Conservation (phyloP, 352 stramenopile species). For the Elongisporangium anandrum region DNA sequence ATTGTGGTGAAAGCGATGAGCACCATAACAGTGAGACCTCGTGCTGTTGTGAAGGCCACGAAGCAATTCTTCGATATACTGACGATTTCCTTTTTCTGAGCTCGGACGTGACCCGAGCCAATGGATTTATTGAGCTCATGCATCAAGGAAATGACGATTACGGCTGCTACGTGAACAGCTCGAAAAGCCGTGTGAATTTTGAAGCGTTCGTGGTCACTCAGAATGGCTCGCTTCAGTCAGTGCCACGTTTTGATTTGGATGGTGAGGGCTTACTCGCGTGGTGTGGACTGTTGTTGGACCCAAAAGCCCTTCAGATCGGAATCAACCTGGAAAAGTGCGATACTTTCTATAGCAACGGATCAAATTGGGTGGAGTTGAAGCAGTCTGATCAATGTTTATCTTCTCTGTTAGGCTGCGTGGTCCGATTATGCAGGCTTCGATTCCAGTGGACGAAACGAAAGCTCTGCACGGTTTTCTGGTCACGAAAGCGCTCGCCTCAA, state of each 20-base stretch:
- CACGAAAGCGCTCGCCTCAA: constrained; percentile 52
- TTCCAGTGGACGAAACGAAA: constrained; percentile 61
- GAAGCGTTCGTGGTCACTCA: constrained; percentile 4
- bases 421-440: constrained; percentile 31
- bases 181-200: constrained; percentile 73
- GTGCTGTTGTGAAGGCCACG: constrained; percentile 31
- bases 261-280: constrained; percentile 29
- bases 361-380: neutral
- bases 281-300: constrained; percentile 73
- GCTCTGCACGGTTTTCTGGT: constrained; percentile 46
- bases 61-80: constrained; percentile 67
- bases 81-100: constrained; percentile 79
- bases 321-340: constrained; percentile 79
- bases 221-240: neutral
- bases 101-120: constrained; percentile 39
- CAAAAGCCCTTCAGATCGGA: constrained; percentile 44
- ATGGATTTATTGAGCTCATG: constrained; percentile 53
- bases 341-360: neutral
- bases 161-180: constrained; percentile 55
- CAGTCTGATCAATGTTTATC: neutral
- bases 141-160: constrained; percentile 57
- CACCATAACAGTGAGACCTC: neutral
- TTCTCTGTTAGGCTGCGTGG: constrained; percentile 31
- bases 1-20: neutral
- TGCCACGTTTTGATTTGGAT: constrained; percentile 16